These are phyloP conservation scores for Ceriops tagal DNA, from an alignment of 345 rosid species.

Conservation along the genomic window DNA sequence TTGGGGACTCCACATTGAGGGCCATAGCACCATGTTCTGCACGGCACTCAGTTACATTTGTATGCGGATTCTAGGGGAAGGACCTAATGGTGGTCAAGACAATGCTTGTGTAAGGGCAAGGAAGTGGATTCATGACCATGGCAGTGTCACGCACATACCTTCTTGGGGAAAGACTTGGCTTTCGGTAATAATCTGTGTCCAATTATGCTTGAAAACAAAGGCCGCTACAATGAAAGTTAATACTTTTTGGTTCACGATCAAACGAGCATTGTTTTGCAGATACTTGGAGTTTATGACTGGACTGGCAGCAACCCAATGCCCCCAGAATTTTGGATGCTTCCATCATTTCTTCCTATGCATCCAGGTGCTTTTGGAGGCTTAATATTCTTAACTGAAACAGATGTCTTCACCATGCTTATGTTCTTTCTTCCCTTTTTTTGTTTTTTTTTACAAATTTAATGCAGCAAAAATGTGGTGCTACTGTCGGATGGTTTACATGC, in stretches of 20 bases:
- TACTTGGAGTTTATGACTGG: slow-evolving; percentile 6
- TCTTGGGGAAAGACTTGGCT: slow-evolving; percentile 8
- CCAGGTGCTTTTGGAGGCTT: too few relatives aligned
- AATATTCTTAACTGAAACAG: too few relatives aligned
- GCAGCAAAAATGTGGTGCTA: slow-evolving; percentile 34
- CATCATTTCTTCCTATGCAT: too few relatives aligned
- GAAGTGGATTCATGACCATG: slow-evolving; percentile 19
- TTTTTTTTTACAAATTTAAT: too few relatives aligned
- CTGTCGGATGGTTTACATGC: slow-evolving; percentile 33
- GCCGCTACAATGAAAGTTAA: neutral
- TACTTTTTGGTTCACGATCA: neutral
- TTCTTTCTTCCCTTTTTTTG: too few relatives aligned
- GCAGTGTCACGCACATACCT: slow-evolving; percentile 15
- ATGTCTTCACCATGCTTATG: too few relatives aligned
- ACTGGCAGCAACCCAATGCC: neutral
- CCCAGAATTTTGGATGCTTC: too few relatives aligned
- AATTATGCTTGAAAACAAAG: neutral
- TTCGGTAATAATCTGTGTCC: neutral
- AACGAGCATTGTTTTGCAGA: neutral
- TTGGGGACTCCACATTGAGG: slow-evolving; percentile 18
- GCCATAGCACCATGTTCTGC: slow-evolving; percentile 23
- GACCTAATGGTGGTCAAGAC: slow-evolving; percentile 14
- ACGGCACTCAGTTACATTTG: slow-evolving; percentile 14
- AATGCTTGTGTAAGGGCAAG: slow-evolving; percentile 8
- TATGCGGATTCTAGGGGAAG: slow-evolving; percentile 18